Percentiles rank a stretch among this genome's conserved stretches.
phyloP scores from a whole-genome alignment of 2,329 filamentous ascomycete genomes.

The Monilinia polystroma region DNA sequence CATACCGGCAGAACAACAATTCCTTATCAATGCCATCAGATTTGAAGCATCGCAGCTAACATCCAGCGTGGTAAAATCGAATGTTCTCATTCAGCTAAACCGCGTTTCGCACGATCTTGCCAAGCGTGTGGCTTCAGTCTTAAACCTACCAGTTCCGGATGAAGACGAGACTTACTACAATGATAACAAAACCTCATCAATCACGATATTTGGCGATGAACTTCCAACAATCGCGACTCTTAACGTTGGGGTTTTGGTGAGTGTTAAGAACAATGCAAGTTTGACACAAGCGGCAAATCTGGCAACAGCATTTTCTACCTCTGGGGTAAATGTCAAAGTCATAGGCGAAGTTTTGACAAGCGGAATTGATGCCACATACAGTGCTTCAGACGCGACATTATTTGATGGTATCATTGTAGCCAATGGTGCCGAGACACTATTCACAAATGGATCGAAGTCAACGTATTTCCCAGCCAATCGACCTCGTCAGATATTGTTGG shows the following conservation, averaged over 20 bases:
- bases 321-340: constrained; percentile 57
- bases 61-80: constrained; percentile 58
- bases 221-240: constrained; percentile 62
- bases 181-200: constrained; percentile 60
- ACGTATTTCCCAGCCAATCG: constrained; percentile 63
- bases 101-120: constrained; percentile 66
- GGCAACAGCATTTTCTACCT: constrained; percentile 48
- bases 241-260: constrained; percentile 60
- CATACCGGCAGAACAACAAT: constrained; percentile 63
- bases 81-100: constrained; percentile 68
- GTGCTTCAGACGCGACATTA: constrained; percentile 58
- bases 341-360: constrained; percentile 57
- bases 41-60: constrained; percentile 65
- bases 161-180: constrained; percentile 67
- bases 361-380: constrained; percentile 64
- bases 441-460: constrained; percentile 46
- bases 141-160: constrained; percentile 58
- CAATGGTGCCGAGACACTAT: constrained; percentile 53
- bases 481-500: constrained; percentile 61
- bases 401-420: constrained; percentile 65
- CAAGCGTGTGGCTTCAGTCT: constrained; percentile 58
- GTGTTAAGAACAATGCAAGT: constrained; percentile 31
- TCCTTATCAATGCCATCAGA: constrained; percentile 69
- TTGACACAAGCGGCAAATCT: constrained; percentile 52
- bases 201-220: constrained; percentile 58